phyloP scores from a whole-genome alignment of 305 asterid species.

The Solanum chacoense region DNA sequence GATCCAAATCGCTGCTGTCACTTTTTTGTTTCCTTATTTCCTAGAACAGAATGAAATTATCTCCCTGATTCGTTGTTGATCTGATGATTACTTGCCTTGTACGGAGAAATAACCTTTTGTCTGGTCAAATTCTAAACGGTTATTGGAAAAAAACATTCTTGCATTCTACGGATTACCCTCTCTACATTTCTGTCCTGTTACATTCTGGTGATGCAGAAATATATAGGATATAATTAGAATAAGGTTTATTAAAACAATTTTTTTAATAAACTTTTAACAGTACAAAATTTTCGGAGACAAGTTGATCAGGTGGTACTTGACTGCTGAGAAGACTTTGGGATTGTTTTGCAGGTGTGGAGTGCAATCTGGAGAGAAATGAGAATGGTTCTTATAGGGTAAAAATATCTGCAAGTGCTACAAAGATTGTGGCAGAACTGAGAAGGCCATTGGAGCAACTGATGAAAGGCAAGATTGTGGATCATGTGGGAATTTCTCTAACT shows the following conservation, averaged over 20 bases:
- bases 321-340: neutral
- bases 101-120: neutral
- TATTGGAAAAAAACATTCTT: neutral
- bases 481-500: slow-evolving; percentile 40
- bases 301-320: neutral
- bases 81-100: neutral
- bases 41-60: neutral
- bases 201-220: neutral
- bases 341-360: slow-evolving; percentile 44
- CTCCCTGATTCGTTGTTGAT: neutral
- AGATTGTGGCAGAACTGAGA: slow-evolving; percentile 45
- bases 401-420: slow-evolving; percentile 50
- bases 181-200: neutral
- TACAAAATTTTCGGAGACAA: neutral
- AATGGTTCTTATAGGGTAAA: slow-evolving; percentile 41
- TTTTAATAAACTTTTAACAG: neutral
- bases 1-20: neutral
- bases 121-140: neutral
- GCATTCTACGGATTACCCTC: neutral
- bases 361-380: slow-evolving; percentile 26
- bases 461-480: slow-evolving; percentile 39
- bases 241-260: neutral
- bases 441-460: slow-evolving; percentile 41
- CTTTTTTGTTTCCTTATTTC: neutral
- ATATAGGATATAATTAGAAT: neutral